Base-by-base conservation (phyloP, 305 asterid species). In the Withania somnifera region DNA sequence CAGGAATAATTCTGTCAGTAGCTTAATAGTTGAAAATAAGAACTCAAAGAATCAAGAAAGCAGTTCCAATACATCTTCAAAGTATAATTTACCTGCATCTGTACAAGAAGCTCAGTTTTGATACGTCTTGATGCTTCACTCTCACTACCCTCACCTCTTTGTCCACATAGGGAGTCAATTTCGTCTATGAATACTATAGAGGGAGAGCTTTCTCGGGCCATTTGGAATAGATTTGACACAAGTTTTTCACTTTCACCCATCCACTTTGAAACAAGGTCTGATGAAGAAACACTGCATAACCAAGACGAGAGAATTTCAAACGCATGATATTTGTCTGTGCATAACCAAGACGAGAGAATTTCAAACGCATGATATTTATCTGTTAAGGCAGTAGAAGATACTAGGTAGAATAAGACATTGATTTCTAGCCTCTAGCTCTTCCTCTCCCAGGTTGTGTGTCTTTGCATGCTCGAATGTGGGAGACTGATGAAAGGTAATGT, bases 161-260 rank as follows among this genome's bases (percentile, higher is more conserved):
- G 92, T 60, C 99, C 99, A 83, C 97, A 89, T 28, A 96, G 87
- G 78, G 99, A 96, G 88, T 96, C 99, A 68, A 96, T 96, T 86
- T 96, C 99, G 73, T 96, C 98, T 69, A 96, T 47, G 78, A 96
- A 94, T 83, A 96, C 91, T 83, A 96, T 96, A 38, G 99, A 88
- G 40, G 99, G 99, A 81, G 98, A 85, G 83, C 98, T 96, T 85
- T 96, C 99, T 42, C 98, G 98, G 80, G 99, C 97, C 99, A 96
- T 94, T 86, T 96, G 96, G 90, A 96, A 96, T 81, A 96, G 97
- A 83, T 90, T 96, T 42, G 99, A 93, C 77, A 96, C 99, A 57
- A 96, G 93, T 89, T 94, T 96, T 85, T 96, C 99, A 89, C 99
- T 96, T 88, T 96, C 99, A 81, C 99, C 99, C 99, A 96, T 96